These are phyloP conservation scores for Taxillus chinensis DNA, from an alignment of 164 flowering plant genomes.

Conservation along the genomic window DNA sequence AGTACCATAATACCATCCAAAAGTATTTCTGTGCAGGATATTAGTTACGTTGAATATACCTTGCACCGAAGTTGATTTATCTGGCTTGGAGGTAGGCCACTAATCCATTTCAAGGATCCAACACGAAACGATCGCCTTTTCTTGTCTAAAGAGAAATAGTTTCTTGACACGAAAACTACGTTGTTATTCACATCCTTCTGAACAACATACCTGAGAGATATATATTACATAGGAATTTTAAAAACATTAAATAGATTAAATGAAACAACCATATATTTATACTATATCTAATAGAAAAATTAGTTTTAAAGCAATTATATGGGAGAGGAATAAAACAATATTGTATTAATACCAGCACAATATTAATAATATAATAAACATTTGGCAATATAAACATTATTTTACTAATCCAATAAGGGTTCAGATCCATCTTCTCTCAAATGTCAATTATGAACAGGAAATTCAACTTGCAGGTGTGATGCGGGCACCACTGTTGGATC, in stretches of 20 bases:
- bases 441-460: no score
- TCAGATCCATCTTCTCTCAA: no score
- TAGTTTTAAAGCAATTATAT: no score
- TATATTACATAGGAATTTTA: not conserved
- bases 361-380: no score
- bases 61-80: conserved; percentile 63
- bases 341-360: no score
- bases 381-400: no score
- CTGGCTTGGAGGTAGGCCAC: conserved; percentile 39
- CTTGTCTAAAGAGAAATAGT: conserved; percentile 81
- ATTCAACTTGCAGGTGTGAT: no score
- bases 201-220: conserved; percentile 76
- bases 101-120: conserved; percentile 83
- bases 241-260: not conserved
- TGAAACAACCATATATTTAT: no score
- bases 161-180: conserved; percentile 88
- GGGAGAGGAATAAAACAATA: no score
- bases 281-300: no score
- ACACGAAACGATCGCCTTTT: conserved; percentile 80
- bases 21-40: not conserved
- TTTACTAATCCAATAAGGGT: no score
- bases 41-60: conserved; percentile 24
- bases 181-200: conserved; percentile 79
- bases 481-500: no score
- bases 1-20: not conserved